These are phyloP conservation scores for Thyridium curvatum DNA, from an alignment of 2,329 filamentous ascomycete species.

Conservation along the genomic window DNA sequence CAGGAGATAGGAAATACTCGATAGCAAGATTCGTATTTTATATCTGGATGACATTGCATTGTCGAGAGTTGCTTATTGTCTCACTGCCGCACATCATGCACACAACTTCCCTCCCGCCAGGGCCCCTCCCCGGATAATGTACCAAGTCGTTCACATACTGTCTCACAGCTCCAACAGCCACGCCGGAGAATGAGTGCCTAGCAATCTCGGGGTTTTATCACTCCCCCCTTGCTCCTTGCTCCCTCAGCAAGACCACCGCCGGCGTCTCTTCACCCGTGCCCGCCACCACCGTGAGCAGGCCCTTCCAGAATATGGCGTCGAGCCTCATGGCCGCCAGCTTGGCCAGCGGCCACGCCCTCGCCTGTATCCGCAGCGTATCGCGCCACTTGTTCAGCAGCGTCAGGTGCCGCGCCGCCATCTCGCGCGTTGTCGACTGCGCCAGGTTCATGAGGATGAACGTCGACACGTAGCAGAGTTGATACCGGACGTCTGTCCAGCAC, in stretches of 20 bases:
- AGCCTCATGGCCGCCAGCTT: constrained; percentile 16
- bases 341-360: constrained; percentile 15
- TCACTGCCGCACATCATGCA: no score
- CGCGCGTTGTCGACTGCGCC: constrained; percentile 12
- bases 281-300: constrained; percentile 9
- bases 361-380: constrained; percentile 14
- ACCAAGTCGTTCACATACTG: no score
- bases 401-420: constrained; percentile 10
- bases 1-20: no score
- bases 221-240: background rate
- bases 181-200: no score
- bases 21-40: no score
- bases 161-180: no score
- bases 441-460: constrained; percentile 16
- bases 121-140: no score
- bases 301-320: constrained; percentile 16
- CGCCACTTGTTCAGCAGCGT: constrained; percentile 14
- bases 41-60: no score
- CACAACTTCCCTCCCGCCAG: no score
- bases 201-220: no score
- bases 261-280: constrained; percentile 14
- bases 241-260: constrained; percentile 9
- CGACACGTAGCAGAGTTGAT: constrained; percentile 17
- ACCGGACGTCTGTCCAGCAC: constrained; percentile 14
- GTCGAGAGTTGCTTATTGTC: no score